Percentiles rank a stretch among this genome's conserved stretches.
Evolutionary conservation across 2,329 filamentous ascomycete species (phyloP).

Genomic region (Aureobasidium sp.): DNA sequence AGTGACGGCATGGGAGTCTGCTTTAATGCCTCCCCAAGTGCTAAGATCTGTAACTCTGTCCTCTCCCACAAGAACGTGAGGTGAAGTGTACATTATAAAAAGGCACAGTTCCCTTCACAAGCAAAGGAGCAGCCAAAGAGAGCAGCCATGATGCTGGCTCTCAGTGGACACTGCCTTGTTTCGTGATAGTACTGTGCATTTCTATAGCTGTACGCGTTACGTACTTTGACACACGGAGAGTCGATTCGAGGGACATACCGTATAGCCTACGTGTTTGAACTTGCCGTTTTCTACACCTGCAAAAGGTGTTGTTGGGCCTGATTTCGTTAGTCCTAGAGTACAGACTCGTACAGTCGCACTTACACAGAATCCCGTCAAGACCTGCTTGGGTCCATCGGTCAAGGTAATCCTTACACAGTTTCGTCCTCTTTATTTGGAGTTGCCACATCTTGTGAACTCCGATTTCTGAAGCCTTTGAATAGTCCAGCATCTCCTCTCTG

Average conservation of each 20-base stretch:
- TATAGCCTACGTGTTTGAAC: constrained; percentile 41
- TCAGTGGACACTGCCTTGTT: no score
- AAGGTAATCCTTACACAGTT: constrained; percentile 35
- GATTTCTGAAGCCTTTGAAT: constrained; percentile 38
- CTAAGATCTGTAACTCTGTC: no score
- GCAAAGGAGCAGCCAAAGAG: no score
- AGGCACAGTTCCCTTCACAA: no score
- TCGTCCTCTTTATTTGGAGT: constrained; percentile 41
- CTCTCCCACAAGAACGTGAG: no score
- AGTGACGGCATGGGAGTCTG: neutral
- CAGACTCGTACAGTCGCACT: neutral
- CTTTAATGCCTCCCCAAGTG: no score
- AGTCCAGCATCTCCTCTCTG: constrained; percentile 43
- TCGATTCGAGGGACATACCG: constrained; percentile 20
- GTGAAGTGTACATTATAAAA: no score
- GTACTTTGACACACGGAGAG: no score
- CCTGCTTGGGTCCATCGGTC: constrained; percentile 39
- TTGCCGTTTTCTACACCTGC: constrained; percentile 36
- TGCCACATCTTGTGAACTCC: constrained; percentile 43
- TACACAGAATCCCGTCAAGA: constrained; percentile 39
- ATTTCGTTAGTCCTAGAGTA: constrained; percentile 20
- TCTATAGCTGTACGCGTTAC: no score
- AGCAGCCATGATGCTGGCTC: no score
- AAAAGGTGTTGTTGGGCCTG: constrained; percentile 39
- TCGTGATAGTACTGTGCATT: no score